Evolutionary conservation across 1,139 yeast genomes (phyloP).

Genomic region (Nakaseomyces kungkrabaensis): DNA sequence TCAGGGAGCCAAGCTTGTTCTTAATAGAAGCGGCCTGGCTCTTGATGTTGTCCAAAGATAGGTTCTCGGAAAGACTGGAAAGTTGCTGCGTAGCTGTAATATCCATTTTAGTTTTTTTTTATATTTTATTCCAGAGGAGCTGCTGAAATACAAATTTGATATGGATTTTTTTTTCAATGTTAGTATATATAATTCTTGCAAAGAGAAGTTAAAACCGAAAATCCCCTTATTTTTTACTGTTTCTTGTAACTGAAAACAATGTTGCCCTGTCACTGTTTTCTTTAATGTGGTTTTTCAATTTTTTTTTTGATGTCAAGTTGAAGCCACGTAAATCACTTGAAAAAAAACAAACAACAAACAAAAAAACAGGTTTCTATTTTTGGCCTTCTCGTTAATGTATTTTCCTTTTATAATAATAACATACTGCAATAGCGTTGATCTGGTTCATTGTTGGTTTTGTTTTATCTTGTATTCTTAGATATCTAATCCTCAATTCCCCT

Average conservation of each 20-base stretch:
- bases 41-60: conserved; percentile 26
- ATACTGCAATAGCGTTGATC: neutral
- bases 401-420: neutral
- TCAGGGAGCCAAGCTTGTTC: conserved; percentile 57
- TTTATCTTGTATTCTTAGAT: neutral
- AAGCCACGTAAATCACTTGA: neutral
- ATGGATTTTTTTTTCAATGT: too few relatives aligned
- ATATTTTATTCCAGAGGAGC: too few relatives aligned
- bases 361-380: too few relatives aligned
- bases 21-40: conserved; percentile 37
- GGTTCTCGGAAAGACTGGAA: conserved; percentile 23
- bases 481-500: too few relatives aligned
- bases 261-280: too few relatives aligned
- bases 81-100: conserved; percentile 14
- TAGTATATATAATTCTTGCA: neutral
- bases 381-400: too few relatives aligned
- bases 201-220: too few relatives aligned
- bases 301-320: neutral
- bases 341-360: too few relatives aligned
- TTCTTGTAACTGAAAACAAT: too few relatives aligned
- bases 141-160: too few relatives aligned
- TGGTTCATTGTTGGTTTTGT: neutral
- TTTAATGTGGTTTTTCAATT: too few relatives aligned
- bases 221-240: too few relatives aligned
- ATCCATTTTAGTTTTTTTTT: neutral